Evolutionary conservation across 176 grass and related monocot species (phyloP), one percentile per base, ranked within the genome.

Genomic region (Stipa capillata): DNA sequence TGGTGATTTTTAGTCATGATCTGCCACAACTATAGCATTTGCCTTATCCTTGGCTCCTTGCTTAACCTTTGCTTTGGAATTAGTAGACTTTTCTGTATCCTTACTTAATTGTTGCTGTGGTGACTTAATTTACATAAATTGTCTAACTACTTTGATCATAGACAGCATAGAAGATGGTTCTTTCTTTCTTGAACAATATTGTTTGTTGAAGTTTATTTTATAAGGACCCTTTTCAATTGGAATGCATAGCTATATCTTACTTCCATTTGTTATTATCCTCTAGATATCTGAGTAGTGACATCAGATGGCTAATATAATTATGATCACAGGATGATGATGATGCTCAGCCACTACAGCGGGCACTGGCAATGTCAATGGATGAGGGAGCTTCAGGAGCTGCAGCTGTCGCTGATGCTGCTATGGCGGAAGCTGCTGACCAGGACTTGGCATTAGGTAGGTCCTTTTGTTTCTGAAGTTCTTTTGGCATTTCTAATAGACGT

Each of bases 351-450:
- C 82, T 99, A 64, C 85, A 96, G 59, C 86, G 93, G 78, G 92
- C 97, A 64, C 90, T 99, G 54, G 92, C 97, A 8, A 91, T 99
- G 92, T 99, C 92, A 60, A 90, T 99, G 92, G 90, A 96, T 66
- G 86, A 79, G 40, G 81, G 69, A 71, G 69, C 86, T 43, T 89
- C 89, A 73, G 81, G 80, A 55, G 83, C 76, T 56, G 59, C 73
- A 69, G 59, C 74, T 73, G 81, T 86, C 16, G 76, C 44, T 70
- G 92, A 94, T 82, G 47, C 89, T 71, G 73, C 81, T 80, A 89
- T 87, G 90, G 68, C 86, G 24, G 92, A 99, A 47, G 82, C 89
- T 85, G 71, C 74, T 58, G 97, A 96, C 67, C 90, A 82, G 33
- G 97, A 99, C 57, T 89, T 99, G 74, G 86, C 92, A 74, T 78